These are phyloP conservation scores for Magnolia sinica DNA, from an alignment of 164 flowering plant genomes.

Conservation along the genomic window DNA sequence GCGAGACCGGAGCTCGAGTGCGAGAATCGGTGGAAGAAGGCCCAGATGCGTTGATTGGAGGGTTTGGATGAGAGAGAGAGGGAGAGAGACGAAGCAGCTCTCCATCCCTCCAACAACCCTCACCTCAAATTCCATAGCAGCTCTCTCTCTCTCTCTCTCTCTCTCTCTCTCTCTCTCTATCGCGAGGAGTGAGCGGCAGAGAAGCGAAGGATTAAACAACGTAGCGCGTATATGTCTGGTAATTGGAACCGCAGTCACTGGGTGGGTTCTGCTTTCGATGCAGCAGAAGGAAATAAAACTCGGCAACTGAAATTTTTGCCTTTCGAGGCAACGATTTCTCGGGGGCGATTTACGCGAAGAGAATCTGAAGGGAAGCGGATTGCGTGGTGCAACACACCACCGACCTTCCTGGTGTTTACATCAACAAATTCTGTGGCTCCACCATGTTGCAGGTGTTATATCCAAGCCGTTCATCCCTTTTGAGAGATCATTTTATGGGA, in stretches of 20 bases:
- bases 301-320: neutral
- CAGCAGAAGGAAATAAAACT: neutral
- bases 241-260: neutral
- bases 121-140: slow-evolving; percentile 73
- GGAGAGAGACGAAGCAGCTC: slow-evolving; percentile 81
- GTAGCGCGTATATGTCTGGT: neutral
- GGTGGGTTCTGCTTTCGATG: neutral
- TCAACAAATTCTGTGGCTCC: too few relatives aligned
- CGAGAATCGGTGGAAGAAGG: slow-evolving; percentile 52
- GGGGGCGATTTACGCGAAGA: too few relatives aligned
- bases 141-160: neutral
- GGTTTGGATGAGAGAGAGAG: slow-evolving; percentile 65
- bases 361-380: too few relatives aligned
- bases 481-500: too few relatives aligned
- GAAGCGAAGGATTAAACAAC: neutral
- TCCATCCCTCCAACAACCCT: slow-evolving; percentile 59
- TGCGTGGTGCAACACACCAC: too few relatives aligned
- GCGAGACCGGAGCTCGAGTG: slow-evolving; percentile 67
- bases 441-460: too few relatives aligned
- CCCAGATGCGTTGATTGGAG: slow-evolving; percentile 53
- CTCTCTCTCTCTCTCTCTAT: neutral
- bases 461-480: too few relatives aligned
- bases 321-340: neutral
- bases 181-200: neutral
- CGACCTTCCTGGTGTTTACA: too few relatives aligned